phyloP scores from a whole-genome alignment of 306 rosid genomes.

The Prunus davidiana region DNA sequence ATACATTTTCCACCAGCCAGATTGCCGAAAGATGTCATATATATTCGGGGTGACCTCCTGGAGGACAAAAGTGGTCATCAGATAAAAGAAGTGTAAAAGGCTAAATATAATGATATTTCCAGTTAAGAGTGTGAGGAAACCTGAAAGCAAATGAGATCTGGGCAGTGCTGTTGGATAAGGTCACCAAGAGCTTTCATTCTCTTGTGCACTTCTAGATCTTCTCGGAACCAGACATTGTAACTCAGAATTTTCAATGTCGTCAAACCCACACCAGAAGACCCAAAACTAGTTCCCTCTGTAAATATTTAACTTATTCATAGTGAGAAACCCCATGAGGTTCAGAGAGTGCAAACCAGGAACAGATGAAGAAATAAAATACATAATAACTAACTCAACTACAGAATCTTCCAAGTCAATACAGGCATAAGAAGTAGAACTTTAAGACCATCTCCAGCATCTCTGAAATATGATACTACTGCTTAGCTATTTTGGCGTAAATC shows the following conservation, averaged over 20 bases:
- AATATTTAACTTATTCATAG: neutral
- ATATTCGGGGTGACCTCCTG: conserved; percentile 43
- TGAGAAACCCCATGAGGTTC: neutral
- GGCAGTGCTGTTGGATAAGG: conserved; percentile 64
- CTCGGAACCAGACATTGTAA: conserved; percentile 90
- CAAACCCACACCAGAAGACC: conserved; percentile 17
- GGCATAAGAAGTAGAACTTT: neutral
- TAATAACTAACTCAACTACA: neutral
- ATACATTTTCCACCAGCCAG: conserved; percentile 45
- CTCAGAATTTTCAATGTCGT: conserved; percentile 50
- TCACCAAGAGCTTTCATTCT: conserved; percentile 83
- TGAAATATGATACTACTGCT: neutral
- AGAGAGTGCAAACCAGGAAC: neutral
- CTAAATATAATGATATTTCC: neutral
- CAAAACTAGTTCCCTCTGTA: conserved; percentile 39
- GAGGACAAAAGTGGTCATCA: neutral
- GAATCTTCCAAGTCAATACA: neutral
- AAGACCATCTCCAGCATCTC: neutral
- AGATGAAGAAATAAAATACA: neutral
- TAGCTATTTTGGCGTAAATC: neutral
- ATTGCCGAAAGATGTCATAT: conserved; percentile 30
- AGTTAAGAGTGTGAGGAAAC: conserved; percentile 3
- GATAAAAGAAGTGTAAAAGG: neutral
- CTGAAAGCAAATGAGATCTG: conserved; percentile 59
- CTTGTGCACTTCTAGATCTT: conserved; percentile 66